Percentiles rank a stretch among this genome's conserved stretches.
Evolutionary conservation across 345 rosid genomes (phyloP).

Genomic region (Rhizophora apiculata): DNA sequence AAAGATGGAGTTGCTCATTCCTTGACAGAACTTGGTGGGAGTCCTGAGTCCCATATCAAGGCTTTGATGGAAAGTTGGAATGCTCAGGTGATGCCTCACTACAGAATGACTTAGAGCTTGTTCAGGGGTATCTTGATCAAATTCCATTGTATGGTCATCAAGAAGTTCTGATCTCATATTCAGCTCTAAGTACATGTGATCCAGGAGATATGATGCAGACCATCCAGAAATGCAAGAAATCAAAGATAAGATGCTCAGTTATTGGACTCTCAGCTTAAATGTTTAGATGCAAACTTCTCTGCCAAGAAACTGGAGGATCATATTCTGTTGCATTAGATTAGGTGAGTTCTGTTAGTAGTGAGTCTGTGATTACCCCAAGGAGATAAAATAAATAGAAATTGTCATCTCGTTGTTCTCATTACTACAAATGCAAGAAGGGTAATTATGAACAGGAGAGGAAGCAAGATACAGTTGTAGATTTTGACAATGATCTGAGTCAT

Average conservation of each 20-base stretch:
- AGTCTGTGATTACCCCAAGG: neutral
- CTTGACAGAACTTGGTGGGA: conserved; percentile 90
- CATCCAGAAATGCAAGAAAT: conserved; percentile 71
- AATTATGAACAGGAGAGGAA: too few species aligned
- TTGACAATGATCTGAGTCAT: neutral
- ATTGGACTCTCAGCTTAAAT: conserved; percentile 92
- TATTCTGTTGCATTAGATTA: conserved; percentile 83
- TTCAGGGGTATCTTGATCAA: conserved; percentile 60
- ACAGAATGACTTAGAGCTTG: conserved; percentile 80
- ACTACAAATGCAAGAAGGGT: too few species aligned
- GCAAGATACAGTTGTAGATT: neutral
- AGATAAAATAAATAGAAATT: too few species aligned
- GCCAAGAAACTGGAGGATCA: conserved; percentile 85
- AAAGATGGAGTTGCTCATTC: conserved; percentile 81
- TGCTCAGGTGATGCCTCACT: conserved; percentile 78
- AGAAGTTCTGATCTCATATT: conserved; percentile 76
- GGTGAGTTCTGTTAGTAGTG: conserved; percentile 40
- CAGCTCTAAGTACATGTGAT: conserved; percentile 83
- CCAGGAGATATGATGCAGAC: conserved; percentile 92
- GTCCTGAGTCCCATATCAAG: conserved; percentile 84
- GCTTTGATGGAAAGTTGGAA: conserved; percentile 81
- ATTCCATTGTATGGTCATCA: conserved; percentile 89
- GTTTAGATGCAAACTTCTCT: conserved; percentile 82
- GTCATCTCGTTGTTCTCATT: too few species aligned
- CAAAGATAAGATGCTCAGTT: conserved; percentile 81